Conservation (phyloP, 768 basidiomycete species). For the Termitomyces sp. region DNA sequence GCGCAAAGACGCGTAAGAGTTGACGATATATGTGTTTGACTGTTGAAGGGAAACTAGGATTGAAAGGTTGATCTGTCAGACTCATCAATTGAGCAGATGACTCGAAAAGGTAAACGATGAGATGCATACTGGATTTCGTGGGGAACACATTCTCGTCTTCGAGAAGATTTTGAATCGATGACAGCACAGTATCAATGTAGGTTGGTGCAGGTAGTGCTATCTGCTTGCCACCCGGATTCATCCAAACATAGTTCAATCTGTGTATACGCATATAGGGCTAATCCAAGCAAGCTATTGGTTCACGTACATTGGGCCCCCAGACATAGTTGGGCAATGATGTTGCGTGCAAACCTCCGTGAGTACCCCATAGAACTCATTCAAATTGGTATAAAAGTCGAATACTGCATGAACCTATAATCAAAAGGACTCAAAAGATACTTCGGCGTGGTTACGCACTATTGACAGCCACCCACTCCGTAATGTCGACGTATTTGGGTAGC, state of each 20-base stretch:
- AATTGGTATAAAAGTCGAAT: constrained; percentile 95
- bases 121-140: constrained; percentile 80
- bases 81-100: neutral
- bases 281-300: neutral
- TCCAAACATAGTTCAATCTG: constrained; percentile 94
- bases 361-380: constrained; percentile 96
- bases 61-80: constrained; percentile 75
- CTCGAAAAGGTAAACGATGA: neutral
- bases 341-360: constrained; percentile 92
- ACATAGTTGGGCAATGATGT: constrained; percentile 88
- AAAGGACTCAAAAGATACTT: neutral
- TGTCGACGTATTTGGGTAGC: constrained; percentile 91
- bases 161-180: constrained; percentile 90
- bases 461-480: constrained; percentile 96
- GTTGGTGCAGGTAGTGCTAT: constrained; percentile 89
- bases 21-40: constrained; percentile 95
- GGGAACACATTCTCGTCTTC: constrained; percentile 96
- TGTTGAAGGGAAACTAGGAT: constrained; percentile 83
- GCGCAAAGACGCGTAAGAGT: constrained; percentile 94
- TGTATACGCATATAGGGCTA: constrained; percentile 25
- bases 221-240: constrained; percentile 86
- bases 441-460: constrained; percentile 59
- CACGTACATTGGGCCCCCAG: constrained; percentile 77
- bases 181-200: constrained; percentile 98
- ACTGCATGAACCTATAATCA: constrained; percentile 42